Evolutionary conservation across 1,284 basidiomycete genomes (phyloP), one percentile per base, ranked within the genome.

Genomic region (Moniliophthora roreri): DNA sequence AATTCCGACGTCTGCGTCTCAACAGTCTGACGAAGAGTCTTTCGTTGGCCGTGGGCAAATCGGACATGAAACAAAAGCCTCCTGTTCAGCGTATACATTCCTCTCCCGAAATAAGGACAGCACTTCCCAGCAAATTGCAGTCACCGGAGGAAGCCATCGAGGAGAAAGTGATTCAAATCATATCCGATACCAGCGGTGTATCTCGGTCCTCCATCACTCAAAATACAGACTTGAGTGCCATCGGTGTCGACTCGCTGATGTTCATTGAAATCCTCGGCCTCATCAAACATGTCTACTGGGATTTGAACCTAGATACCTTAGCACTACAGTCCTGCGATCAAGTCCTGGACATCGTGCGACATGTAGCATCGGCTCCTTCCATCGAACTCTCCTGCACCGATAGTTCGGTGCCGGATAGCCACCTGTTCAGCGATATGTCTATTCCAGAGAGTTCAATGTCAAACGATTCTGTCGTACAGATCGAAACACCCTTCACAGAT

Each of bases 211-310:
- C 67, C 4, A 45, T 81, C 37, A 56, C 66, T 21, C 23, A 65
- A 3, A 53, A 70, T 41, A 66, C 68, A 1, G 72, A 76, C 48
- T 68, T 84, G 18, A 66, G 67, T 15, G 66, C 71, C 24, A 69
- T 82, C 3, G 81, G 82, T 0, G 69, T 84, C 40, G 81, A 84
- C 62, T 84, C 81, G 1, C 62, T 84, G 50, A 79, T 81, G 75
- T 74, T 73, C 36, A 80, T 81, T 52, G 80, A 84, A 64, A 68
- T 82, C 1, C 64, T 69, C 10, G 63, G 66, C 5, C 71, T 68
- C n/a, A 64, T 81, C 10, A 70, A 70, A 36, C 55, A 55, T 3
- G 42, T 65, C 0, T 71, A 77, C 52, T 68, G 75, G 0, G 57
- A 58, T 2, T 60, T 64, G 16, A 60, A 64, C 10, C 62, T 78